A percentile compares a stretch with the other conserved stretches of the same genome.
These are phyloP conservation scores for Chlorophyllum brunneum DNA, from an alignment of 768 basidiomycete genomes.

Conservation along the genomic window DNA sequence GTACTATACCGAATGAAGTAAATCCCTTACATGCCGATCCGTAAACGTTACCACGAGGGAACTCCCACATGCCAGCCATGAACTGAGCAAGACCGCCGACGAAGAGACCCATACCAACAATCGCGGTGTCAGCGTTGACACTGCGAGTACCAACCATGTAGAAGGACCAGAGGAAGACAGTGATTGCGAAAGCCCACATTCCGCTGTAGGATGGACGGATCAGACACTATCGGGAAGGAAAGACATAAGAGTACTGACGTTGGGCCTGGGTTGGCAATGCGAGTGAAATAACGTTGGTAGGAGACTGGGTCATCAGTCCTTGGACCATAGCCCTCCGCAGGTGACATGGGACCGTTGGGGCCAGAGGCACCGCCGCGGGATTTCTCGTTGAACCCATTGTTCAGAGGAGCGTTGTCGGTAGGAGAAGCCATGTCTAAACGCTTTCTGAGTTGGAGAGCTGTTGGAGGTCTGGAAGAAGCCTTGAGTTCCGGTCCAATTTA, in stretches of 20 bases:
- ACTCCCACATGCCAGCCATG: constrained; percentile 65
- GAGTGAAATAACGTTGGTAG: constrained; percentile 15
- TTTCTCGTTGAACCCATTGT: constrained; percentile 11
- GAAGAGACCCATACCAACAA: constrained; percentile 61
- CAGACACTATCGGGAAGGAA: neutral
- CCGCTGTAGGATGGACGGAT: constrained; percentile 32
- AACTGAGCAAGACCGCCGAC: constrained; percentile 64
- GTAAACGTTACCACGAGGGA: constrained; percentile 44
- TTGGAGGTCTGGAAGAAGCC: neutral
- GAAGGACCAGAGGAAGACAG: constrained; percentile 56
- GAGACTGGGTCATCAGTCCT: constrained; percentile 15
- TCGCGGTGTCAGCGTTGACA: constrained; percentile 38
- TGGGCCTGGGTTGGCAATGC: constrained; percentile 15
- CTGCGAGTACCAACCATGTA: constrained; percentile 42
- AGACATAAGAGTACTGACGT: constrained; percentile 6
- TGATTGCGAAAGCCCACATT: constrained; percentile 55
- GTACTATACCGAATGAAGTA: neutral
- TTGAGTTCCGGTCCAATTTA: neutral
- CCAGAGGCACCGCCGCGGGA: constrained; percentile 10
- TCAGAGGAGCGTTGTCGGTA: constrained; percentile 3
- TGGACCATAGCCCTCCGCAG: constrained; percentile 13
- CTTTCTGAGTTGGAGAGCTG: neutral
- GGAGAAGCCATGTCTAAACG: constrained; percentile 1
- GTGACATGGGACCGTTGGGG: constrained; percentile 12
- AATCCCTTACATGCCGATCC: constrained; percentile 44